Conservation (phyloP, 1,284 basidiomycete species). For the Amylostereum chailletii region DNA sequence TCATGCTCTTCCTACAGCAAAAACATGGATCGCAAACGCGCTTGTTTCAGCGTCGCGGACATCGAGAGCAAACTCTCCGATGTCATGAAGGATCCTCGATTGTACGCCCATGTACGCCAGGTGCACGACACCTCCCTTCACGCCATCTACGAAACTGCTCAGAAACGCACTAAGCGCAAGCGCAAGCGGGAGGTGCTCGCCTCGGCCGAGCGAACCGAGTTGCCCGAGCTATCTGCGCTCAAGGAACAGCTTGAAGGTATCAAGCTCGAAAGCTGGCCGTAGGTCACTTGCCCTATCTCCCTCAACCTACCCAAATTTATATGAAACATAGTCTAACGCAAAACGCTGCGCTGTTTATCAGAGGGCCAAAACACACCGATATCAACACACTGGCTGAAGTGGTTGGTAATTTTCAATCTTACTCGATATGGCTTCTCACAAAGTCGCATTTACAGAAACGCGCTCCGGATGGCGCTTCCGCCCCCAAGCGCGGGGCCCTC, state of each 20-base stretch:
- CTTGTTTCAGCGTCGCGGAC: constrained; percentile 42
- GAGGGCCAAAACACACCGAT: constrained; percentile 55
- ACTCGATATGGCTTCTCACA: constrained; percentile 3
- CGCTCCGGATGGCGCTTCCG: constrained; percentile 14
- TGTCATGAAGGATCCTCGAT: constrained; percentile 44
- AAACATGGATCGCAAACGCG: not conserved
- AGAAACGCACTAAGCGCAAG: constrained; percentile 30
- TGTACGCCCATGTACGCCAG: constrained; percentile 47
- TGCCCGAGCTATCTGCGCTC: constrained; percentile 34
- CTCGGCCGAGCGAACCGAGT: constrained; percentile 20
- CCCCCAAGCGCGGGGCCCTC: constrained; percentile 30
- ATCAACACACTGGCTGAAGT: constrained; percentile 45
- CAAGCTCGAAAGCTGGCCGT: constrained; percentile 54
- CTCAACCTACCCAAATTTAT: constrained; percentile 3
- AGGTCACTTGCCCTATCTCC: constrained; percentile 14
- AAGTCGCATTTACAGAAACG: constrained; percentile 22
- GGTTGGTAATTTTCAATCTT: constrained; percentile 23
- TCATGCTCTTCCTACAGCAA: constrained; percentile 1
- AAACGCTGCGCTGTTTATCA: constrained; percentile 51
- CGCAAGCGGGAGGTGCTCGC: constrained; percentile 28
- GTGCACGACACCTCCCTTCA: constrained; percentile 42
- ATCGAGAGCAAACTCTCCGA: constrained; percentile 36
- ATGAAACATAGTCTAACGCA: constrained; percentile 32
- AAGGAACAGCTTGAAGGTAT: constrained; percentile 40
- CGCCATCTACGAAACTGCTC: constrained; percentile 35